Evolutionary conservation across 164 flowering plant species (phyloP).

Genomic region (Berberis vulgaris): DNA sequence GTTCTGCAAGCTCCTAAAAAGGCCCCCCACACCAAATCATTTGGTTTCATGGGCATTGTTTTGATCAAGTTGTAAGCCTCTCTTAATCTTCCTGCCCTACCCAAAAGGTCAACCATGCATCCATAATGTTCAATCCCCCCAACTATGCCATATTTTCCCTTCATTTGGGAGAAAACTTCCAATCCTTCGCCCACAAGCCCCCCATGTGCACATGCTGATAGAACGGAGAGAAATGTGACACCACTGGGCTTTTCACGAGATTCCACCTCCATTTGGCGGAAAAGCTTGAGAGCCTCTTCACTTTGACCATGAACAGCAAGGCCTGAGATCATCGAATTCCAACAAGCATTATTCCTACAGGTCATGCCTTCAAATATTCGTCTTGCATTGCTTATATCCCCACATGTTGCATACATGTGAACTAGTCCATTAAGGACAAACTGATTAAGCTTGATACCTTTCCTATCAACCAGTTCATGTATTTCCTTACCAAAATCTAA

Average conservation of each 20-base stretch:
- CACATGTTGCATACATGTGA: conserved; percentile 89
- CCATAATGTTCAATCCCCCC: conserved; percentile 56
- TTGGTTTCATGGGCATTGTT: conserved; percentile 57
- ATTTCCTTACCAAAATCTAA: conserved; percentile 53
- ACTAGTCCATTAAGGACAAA: conserved; percentile 58
- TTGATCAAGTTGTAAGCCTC: conserved; percentile 55
- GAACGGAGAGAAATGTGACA: conserved; percentile 49
- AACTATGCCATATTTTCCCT: conserved; percentile 32
- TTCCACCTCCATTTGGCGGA: conserved; percentile 46
- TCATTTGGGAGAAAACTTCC: conserved; percentile 48
- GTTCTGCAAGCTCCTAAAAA: conserved; percentile 63
- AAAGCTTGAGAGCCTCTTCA: conserved; percentile 49
- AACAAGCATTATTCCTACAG: conserved; percentile 35
- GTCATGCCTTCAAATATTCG: conserved; percentile 37
- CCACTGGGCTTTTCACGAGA: conserved; percentile 39
- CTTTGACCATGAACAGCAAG: conserved; percentile 52
- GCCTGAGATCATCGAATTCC: conserved; percentile 78
- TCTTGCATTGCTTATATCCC: conserved; percentile 46
- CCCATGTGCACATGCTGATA: conserved; percentile 71
- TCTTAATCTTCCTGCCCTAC: conserved; percentile 52
- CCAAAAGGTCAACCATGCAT: conserved; percentile 64
- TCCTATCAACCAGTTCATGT: conserved; percentile 27
- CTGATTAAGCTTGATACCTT: conserved; percentile 39
- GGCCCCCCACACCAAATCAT: conserved; percentile 57
- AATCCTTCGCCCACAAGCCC: conserved; percentile 56